A percentile compares a stretch with the other conserved stretches of the same genome.
Conservation (phyloP, 1,139 yeast species). For the Candida sp. region DNA sequence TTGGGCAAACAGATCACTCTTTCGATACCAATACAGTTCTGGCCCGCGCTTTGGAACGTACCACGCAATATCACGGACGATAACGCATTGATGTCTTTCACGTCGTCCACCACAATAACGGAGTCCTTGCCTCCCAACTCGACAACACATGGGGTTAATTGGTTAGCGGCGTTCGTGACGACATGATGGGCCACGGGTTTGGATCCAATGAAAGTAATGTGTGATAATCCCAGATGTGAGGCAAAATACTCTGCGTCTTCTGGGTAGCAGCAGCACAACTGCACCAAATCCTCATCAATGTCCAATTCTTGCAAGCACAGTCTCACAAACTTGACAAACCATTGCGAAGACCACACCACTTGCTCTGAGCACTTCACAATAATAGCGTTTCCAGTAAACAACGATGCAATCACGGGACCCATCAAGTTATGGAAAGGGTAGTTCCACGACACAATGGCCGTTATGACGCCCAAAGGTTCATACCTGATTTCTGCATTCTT, state of each 20-base stretch:
- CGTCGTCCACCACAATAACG: slow-evolving; percentile 80
- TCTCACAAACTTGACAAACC: slow-evolving; percentile 72
- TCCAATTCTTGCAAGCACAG: slow-evolving; percentile 75
- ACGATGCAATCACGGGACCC: slow-evolving; percentile 90
- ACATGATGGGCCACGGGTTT: slow-evolving; percentile 92
- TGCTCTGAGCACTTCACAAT: slow-evolving; percentile 94
- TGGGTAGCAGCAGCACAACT: slow-evolving; percentile 79
- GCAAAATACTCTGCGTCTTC: slow-evolving; percentile 87
- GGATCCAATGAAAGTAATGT: slow-evolving; percentile 96
- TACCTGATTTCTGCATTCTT: slow-evolving; percentile 93
- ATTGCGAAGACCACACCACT: slow-evolving; percentile 92
- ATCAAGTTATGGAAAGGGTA: slow-evolving; percentile 92
- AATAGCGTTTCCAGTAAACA: slow-evolving; percentile 91
- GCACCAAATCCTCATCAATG: slow-evolving; percentile 81
- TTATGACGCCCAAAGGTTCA: slow-evolving; percentile 89
- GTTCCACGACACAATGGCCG: slow-evolving; percentile 96
- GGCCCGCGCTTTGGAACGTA: slow-evolving; percentile 96
- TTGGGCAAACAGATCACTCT: slow-evolving; percentile 80
- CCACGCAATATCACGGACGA: slow-evolving; percentile 92
- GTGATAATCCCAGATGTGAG: slow-evolving; percentile 80
- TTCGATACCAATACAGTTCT: slow-evolving; percentile 97
- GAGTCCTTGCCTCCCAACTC: slow-evolving; percentile 98
- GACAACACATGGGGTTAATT: slow-evolving; percentile 90
- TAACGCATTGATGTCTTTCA: slow-evolving; percentile 56
- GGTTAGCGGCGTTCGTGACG: slow-evolving; percentile 77